A percentile compares a stretch with the other conserved stretches of the same genome.
These are phyloP conservation scores for Penicillium oxalicum DNA, from an alignment of 2,329 filamentous ascomycete genomes.

Conservation along the genomic window DNA sequence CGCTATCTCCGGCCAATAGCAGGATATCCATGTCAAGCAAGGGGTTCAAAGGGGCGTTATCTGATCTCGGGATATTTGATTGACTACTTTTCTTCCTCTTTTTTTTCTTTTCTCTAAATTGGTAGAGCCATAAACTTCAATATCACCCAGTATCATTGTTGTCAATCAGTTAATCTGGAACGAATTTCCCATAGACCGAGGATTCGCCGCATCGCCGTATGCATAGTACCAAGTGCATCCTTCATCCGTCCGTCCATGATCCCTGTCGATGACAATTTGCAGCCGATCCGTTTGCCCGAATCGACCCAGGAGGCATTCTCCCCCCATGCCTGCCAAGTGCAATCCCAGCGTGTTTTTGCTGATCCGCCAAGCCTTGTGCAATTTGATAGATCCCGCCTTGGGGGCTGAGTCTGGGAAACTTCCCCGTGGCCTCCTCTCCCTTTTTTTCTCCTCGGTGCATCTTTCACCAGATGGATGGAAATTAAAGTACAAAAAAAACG, in stretches of 20 bases:
- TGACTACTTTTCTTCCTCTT: not conserved
- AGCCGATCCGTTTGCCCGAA: too few species aligned
- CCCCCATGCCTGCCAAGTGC: conserved; percentile 17
- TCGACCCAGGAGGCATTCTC: conserved; percentile 3
- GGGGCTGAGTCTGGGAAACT: conserved; percentile 10
- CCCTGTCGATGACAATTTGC: too few species aligned
- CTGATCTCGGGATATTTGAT: conserved; percentile 2
- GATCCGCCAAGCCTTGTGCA: conserved; percentile 20
- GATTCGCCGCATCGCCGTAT: too few species aligned
- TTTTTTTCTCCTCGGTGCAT: not conserved
- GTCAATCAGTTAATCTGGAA: too few species aligned
- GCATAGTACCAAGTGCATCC: too few species aligned
- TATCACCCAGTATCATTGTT: too few species aligned
- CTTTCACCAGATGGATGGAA: too few species aligned
- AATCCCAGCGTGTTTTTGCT: conserved; percentile 15
- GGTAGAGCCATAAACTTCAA: too few species aligned
- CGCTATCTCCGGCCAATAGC: not conserved
- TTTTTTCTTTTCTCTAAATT: conserved; percentile 2
- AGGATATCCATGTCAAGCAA: conserved; percentile 7
- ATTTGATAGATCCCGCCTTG: conserved; percentile 21
- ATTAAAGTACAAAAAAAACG: too few species aligned
- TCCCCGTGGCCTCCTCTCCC: conserved; percentile 7
- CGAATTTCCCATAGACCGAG: too few species aligned
- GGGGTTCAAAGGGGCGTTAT: conserved; percentile 15
- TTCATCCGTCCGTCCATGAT: too few species aligned